Conservation (phyloP, 2,329 filamentous ascomycete genomes). For the Rhinocladiella mackenziei region DNA sequence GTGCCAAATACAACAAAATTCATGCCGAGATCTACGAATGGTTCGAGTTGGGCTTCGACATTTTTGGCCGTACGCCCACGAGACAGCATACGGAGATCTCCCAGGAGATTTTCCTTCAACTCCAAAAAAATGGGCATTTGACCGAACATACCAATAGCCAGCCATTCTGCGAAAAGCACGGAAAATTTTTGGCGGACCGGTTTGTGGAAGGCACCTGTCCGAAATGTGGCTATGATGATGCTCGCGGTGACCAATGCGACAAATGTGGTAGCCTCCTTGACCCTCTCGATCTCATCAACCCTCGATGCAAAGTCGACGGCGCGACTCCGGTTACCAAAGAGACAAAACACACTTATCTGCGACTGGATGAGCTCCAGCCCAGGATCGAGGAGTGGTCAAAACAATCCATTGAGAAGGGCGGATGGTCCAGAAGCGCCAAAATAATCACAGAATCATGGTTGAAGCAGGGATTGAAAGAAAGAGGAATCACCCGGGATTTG, state of each 20-base stretch:
- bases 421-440: constrained; percentile 44
- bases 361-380: constrained; percentile 75
- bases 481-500: constrained; percentile 87
- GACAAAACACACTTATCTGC: constrained; percentile 89
- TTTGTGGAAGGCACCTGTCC: constrained; percentile 51
- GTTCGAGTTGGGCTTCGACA: constrained; percentile 93
- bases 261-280: constrained; percentile 69
- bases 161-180: constrained; percentile 79
- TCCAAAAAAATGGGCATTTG: constrained; percentile 84
- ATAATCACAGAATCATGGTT: constrained; percentile 47
- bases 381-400: constrained; percentile 74
- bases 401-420: constrained; percentile 66
- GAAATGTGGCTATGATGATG: constrained; percentile 60
- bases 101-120: constrained; percentile 80
- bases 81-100: constrained; percentile 85
- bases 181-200: constrained; percentile 69
- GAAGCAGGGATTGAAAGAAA: constrained; percentile 74
- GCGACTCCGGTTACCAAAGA: constrained; percentile 72
- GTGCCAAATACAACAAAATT: constrained; percentile 86
- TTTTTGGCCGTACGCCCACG: constrained; percentile 90
- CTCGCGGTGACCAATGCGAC: constrained; percentile 70
- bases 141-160: constrained; percentile 84
- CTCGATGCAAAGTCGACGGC: constrained; percentile 86
- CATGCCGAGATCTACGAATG: constrained; percentile 91
- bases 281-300: constrained; percentile 72